Evolutionary conservation across 306 rosid species (phyloP), one percentile per base, ranked within the genome.

Genomic region (Quercus bicolor): DNA sequence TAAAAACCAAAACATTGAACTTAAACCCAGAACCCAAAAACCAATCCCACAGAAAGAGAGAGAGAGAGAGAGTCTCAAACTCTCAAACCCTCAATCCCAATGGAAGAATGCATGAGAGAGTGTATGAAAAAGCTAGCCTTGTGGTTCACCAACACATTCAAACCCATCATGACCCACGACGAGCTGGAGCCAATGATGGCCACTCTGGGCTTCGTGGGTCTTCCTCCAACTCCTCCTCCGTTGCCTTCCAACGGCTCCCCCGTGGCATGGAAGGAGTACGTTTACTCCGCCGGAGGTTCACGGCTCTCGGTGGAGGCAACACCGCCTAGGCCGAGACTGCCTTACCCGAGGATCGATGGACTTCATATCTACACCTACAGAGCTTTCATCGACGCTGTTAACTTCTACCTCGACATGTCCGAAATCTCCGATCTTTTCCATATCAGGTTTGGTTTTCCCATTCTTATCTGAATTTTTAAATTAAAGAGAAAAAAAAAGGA

Each of bases 381-480:
- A 51, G 88, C 89, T 2, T 88, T 88, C 74, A 62, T 84, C 31
- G 89, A 88, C 33, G 87, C 89, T 76, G 83, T 88, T 31, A 83
- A 76, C 78, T 88, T 74, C 29, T 85, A 86, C 76, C 83, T 88
- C 76, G 81, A 77, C 78, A 81, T 83, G 83, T 48, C 72, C 16
- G 81, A 88, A 52, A 79, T 85, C 81, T 85, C 91, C 88, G 86
- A 88, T 81, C 88, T 85, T 83, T 88, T 85, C 76, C 91, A 88
- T 48, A 73, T 88, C 18, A 69, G 91, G 91, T 88, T 21, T 14
- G 7, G 24, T 4, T 20, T 20, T 71, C 3, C 23, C 7, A 51
- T 48, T 23, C 56, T 19, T 34, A 0, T 19, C 12, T 40, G 12
- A 40, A 40, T 8, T 40, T 40, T 1, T 40, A 8, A 12, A 48